These are phyloP conservation scores for Komagataella ulmi DNA, from an alignment of 805 yeast species.

Conservation along the genomic window DNA sequence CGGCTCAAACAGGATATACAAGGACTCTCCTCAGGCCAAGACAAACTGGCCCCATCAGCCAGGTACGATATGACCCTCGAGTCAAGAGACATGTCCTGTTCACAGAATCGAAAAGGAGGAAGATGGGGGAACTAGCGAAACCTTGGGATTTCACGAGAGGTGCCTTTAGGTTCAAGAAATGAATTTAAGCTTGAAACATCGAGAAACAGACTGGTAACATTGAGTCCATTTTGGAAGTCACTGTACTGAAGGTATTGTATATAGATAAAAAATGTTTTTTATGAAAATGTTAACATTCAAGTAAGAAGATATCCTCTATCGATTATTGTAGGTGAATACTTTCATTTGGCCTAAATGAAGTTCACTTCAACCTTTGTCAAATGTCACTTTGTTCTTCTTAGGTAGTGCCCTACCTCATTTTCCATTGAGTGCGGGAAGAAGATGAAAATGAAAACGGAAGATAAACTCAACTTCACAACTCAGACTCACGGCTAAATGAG, in stretches of 20 bases:
- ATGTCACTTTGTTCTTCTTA: neutral
- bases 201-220: conserved; percentile 1
- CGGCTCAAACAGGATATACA: conserved; percentile 83
- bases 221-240: neutral
- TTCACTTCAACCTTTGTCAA: too few relatives aligned
- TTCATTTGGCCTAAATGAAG: too few relatives aligned
- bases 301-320: neutral
- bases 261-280: neutral
- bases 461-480: neutral
- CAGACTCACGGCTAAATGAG: neutral
- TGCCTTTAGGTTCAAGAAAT: conserved; percentile 22
- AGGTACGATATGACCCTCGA: conserved; percentile 77
- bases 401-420: neutral
- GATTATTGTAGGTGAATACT: neutral
- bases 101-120: conserved; percentile 80
- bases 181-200: conserved; percentile 4
- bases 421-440: neutral
- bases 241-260: neutral
- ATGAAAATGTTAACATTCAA: too few relatives aligned
- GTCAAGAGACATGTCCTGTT: conserved; percentile 88
- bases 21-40: conserved; percentile 75
- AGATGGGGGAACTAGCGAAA: conserved; percentile 39
- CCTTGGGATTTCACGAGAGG: conserved; percentile 35
- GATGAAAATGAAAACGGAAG: neutral
- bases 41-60: conserved; percentile 65